Percentiles rank a stretch among this genome's conserved stretches.
Conservation (phyloP, 176 grass and related monocot species). For the Tuctoria greenei region DNA sequence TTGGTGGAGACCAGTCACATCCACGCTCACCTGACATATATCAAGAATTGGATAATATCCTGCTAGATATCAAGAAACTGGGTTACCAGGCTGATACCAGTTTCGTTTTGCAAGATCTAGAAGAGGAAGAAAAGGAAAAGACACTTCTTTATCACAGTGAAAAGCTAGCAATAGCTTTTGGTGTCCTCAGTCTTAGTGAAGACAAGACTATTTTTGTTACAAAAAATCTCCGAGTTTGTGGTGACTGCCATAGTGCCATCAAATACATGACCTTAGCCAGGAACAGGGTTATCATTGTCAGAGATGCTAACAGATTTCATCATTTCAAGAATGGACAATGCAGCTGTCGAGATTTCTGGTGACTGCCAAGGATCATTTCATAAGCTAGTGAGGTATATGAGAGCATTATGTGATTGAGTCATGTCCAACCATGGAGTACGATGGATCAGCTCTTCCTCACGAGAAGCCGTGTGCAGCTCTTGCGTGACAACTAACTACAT, state of each 20-base stretch:
- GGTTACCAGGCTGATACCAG: constrained; percentile 68
- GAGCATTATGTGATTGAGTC: not conserved
- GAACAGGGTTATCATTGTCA: constrained; percentile 53
- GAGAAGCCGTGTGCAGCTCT: not conserved
- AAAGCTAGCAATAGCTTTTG: constrained; percentile 75
- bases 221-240: constrained; percentile 73
- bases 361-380: constrained; percentile 22
- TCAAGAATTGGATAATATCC: constrained; percentile 55
- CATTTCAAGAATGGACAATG: constrained; percentile 74
- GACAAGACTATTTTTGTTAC: constrained; percentile 59
- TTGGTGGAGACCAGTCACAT: constrained; percentile 73
- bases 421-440: not conserved
- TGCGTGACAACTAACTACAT: not conserved
- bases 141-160: constrained; percentile 65
- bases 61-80: constrained; percentile 59
- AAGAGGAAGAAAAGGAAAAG: constrained; percentile 74
- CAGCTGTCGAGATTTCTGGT: constrained; percentile 89
- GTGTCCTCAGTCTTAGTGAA: constrained; percentile 50
- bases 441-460: not conserved
- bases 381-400: not conserved
- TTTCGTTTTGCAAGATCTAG: constrained; percentile 76
- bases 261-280: constrained; percentile 62
- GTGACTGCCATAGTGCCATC: constrained; percentile 79
- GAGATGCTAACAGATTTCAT: constrained; percentile 81
- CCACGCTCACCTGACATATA: constrained; percentile 63